Base-by-base conservation (phyloP, 202 grass and related monocot genomes). In the Digitaria exilis region DNA sequence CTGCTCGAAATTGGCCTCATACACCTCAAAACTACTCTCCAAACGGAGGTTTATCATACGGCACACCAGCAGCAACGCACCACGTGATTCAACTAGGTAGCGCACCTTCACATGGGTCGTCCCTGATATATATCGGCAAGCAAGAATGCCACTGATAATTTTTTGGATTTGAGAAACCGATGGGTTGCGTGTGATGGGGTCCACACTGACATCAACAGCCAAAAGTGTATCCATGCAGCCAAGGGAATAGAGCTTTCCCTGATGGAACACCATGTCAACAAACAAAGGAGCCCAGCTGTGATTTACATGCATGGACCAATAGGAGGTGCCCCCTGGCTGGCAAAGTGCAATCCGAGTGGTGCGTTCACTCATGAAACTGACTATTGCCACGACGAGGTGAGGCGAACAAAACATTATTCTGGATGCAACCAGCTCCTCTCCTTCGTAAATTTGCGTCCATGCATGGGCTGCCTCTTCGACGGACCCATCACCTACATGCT, bases 21-120 rank as follows among this genome's bases (percentile, higher is more conserved):
- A 39, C 37, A 39, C 37, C 37, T 39, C 37, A 39, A 39, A 39
- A 5, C 6, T 39, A 39, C 9, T 0, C 37, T 39, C 9, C 37
- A 39, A 39, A 39, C 6, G 37, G 37, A 7, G 37, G 37, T 39
- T 7, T 39, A 8, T 39, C 37, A 39, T 39, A 39, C 37, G 6
- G 7, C 37, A 39, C 37, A 39, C 4, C 77, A 86, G 30, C 57
- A 86, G 46, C 84, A 86, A 44, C 2, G 6, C 2, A n/a, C 77
- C 77, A 25, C n/a, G 0, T 0, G 69, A 58, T 66, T 80, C 84
- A 13, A 86, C 76, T 15, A 80, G 58, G 39, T 56, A 86, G 25
- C 42, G 6, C 61, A 7, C 7, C 17, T 16, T 19, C 6, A 3
- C 15, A 50, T 2, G 1, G 0, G n/a, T n/a, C n/a, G n/a, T n/a